phyloP scores from a whole-genome alignment of 164 flowering plant genomes.

The Echeveria elegans region DNA sequence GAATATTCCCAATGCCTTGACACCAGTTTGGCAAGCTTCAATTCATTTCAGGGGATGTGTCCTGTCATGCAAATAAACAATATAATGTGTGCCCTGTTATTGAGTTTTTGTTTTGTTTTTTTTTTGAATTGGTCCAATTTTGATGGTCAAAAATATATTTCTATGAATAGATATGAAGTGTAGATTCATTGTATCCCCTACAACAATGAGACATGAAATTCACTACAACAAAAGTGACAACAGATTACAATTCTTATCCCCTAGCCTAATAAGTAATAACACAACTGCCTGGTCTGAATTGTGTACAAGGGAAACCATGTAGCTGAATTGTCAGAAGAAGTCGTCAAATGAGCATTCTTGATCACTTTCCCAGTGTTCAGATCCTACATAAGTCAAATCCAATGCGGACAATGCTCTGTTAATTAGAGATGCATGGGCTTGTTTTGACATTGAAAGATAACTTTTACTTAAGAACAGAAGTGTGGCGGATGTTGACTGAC shows the following conservation, averaged over 20 bases:
- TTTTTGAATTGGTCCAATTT: no score
- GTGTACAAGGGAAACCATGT: neutral
- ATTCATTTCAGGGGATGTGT: neutral
- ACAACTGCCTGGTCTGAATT: neutral
- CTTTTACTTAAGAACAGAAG: neutral
- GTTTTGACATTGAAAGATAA: neutral
- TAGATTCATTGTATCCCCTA: no score
- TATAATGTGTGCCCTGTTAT: no score
- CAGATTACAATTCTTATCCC: no score
- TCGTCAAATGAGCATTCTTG: constrained; percentile 74
- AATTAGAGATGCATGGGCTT: neutral
- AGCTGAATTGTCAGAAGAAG: constrained; percentile 37
- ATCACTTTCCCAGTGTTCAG: constrained; percentile 37
- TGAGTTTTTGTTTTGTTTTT: no score
- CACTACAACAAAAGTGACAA: no score
- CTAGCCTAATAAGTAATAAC: no score
- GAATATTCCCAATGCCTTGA: constrained; percentile 1
- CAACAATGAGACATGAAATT: no score
- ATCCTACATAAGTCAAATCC: constrained; percentile 45
- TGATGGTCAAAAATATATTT: no score
- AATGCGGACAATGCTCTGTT: neutral
- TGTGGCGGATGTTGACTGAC: neutral
- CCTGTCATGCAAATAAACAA: no score
- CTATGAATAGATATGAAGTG: no score
- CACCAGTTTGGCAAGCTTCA: neutral